Conservation (phyloP, 352 stramenopile species). For the Blastocystis sp. region DNA sequence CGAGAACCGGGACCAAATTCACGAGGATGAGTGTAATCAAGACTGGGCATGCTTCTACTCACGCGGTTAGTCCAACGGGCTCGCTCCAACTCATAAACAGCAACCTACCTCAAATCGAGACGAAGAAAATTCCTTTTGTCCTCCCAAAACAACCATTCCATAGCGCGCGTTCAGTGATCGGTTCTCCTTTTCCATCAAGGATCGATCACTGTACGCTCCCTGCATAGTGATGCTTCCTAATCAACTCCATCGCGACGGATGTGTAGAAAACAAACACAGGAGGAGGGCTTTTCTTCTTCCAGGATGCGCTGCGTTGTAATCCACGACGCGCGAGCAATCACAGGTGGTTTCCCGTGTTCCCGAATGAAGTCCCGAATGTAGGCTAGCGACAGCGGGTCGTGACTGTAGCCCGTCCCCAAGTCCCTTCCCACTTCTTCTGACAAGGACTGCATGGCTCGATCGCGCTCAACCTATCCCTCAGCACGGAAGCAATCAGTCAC, state of each 20-base stretch:
- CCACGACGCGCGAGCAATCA: constrained; percentile 13
- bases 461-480: not conserved
- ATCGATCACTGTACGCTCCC: not conserved
- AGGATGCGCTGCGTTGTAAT: constrained; percentile 37
- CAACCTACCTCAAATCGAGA: constrained; percentile 14
- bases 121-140: constrained; percentile 62
- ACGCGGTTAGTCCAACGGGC: not conserved
- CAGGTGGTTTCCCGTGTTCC: constrained; percentile 24
- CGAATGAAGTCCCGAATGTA: constrained; percentile 23
- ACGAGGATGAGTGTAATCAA: constrained; percentile 72
- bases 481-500: not conserved
- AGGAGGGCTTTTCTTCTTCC: not conserved
- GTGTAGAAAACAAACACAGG: no score
- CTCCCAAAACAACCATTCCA: constrained; percentile 1
- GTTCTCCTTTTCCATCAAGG: not conserved
- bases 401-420: constrained; percentile 23
- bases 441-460: constrained; percentile 1
- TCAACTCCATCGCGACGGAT: not conserved
- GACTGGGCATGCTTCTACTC: constrained; percentile 68
- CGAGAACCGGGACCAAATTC: constrained; percentile 71
- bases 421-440: constrained; percentile 26
- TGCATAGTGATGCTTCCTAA: not conserved
- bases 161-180: not conserved
- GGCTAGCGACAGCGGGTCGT: constrained; percentile 20
- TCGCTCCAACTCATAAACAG: not conserved